Percentiles rank a stretch among this genome's conserved stretches.
These are phyloP conservation scores for Ophiostoma sp. DNA, from an alignment of 2,329 filamentous ascomycete genomes.

Conservation along the genomic window DNA sequence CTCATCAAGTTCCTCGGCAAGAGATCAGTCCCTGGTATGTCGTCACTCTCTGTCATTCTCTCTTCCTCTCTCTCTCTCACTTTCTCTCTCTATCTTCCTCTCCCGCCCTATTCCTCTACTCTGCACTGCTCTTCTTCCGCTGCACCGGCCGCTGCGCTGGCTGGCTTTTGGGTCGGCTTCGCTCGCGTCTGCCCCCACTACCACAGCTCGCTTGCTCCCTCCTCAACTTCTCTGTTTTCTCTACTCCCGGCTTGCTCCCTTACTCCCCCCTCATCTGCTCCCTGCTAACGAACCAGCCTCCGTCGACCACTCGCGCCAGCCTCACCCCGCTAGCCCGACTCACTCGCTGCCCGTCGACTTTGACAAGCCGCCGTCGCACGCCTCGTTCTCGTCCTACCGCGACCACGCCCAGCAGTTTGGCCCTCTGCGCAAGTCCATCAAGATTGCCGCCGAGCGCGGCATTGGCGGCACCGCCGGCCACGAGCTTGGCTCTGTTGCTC, in stretches of 20 bases:
- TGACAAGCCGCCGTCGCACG: conserved; percentile 40
- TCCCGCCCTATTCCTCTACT: too few species aligned
- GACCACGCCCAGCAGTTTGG: conserved; percentile 74
- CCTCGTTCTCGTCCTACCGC: conserved; percentile 70
- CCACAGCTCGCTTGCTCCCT: too few species aligned
- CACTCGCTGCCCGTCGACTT: conserved; percentile 56
- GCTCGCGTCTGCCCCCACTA: too few species aligned
- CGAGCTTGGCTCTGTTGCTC: conserved; percentile 64
- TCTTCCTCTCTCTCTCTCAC: neutral
- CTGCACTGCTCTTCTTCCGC: neutral
- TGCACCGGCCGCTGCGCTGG: neutral
- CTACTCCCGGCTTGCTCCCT: too few species aligned
- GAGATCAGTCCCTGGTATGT: conserved; percentile 53
- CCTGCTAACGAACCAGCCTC: conserved; percentile 44
- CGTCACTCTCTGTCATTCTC: neutral
- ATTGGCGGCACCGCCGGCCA: conserved; percentile 61
- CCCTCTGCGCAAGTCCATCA: conserved; percentile 58
- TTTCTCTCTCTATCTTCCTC: neutral
- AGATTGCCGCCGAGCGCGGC: conserved; percentile 34
- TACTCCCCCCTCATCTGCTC: neutral
- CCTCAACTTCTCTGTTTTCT: too few species aligned
- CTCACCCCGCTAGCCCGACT: conserved; percentile 66
- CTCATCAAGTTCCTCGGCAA: conserved; percentile 59
- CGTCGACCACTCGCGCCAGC: conserved; percentile 66
- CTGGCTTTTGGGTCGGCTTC: neutral